These are phyloP conservation scores for Piedraia hortae DNA, from an alignment of 2,329 filamentous ascomycete species.

Conservation along the genomic window DNA sequence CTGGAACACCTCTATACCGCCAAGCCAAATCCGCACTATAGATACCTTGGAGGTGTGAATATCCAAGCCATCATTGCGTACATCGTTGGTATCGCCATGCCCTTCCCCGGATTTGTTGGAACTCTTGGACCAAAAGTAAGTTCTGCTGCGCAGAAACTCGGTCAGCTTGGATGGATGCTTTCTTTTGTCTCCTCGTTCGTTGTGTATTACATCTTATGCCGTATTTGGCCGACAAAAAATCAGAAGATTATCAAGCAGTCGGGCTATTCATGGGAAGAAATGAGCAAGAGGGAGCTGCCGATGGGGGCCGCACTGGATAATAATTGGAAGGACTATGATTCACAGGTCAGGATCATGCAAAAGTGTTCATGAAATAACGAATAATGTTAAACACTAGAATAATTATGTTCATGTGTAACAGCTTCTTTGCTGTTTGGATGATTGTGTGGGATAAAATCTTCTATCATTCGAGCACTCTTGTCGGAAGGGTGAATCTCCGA, in stretches of 20 bases:
- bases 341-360: too few relatives aligned
- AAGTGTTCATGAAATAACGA: too few relatives aligned
- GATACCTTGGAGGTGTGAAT: conserved; percentile 26
- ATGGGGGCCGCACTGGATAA: conserved; percentile 5
- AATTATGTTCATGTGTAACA: too few relatives aligned
- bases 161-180: conserved; percentile 34
- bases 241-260: conserved; percentile 13
- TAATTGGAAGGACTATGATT: too few relatives aligned
- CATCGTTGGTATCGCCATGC: conserved; percentile 27
- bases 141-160: conserved; percentile 12
- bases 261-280: conserved; percentile 9
- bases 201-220: conserved; percentile 22
- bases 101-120: conserved; percentile 26
- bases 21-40: conserved; percentile 20
- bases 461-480: too few relatives aligned
- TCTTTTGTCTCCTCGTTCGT: conserved; percentile 29
- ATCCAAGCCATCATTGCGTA: conserved; percentile 31
- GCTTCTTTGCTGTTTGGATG: too few relatives aligned
- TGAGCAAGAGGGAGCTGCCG: conserved; percentile 4
- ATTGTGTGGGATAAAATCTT: too few relatives aligned
- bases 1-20: conserved; percentile 18
- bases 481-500: too few relatives aligned
- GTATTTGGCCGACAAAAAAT: conserved; percentile 15
- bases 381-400: too few relatives aligned
- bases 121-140: conserved; percentile 14